Evolutionary conservation across 805 yeast genomes (phyloP), one percentile per base, ranked within the genome.

Genomic region (Sungouiella blattae): DNA sequence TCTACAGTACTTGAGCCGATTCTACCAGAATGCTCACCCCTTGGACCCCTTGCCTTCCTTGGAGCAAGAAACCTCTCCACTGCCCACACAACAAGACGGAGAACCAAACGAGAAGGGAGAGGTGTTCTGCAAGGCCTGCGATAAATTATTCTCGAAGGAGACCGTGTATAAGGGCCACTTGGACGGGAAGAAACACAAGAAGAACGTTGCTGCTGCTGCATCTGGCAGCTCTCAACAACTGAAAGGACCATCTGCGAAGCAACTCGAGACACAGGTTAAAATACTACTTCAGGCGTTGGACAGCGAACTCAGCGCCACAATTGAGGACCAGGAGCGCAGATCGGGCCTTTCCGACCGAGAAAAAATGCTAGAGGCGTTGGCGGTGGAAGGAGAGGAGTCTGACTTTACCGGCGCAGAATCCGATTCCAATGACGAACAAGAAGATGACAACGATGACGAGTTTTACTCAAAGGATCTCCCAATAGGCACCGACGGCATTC

Each of bases 401-500:
- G 71, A 67, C 9, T 70, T 58, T 23, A 71, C 73, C 6, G 55
- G 53, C 28, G 48, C 46, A 6, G 62, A 57, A 15, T 49, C 52
- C 14, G 56, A 56, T 2, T 44, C 49, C 11, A 57, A 48, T 2
- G 50, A 47, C 11, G 58, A 49, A 0, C 33, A 17, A 8, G 65
- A 58, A 5, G 57, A 55, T 22, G 63, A 51, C 6, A 44, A 51
- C 13, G 52, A 54, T 20, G 57, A 51, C 33, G 41, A 41, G 4
- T 47, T 47, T 21, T 71, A 71, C 40, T 78, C 80, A 13, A 63
- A 75, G 37, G 76, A 81, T 37, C 57, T 86, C 36, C 95, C 96
- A 0, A 34, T 86, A 0, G 98, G 95, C 0, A 74, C 85, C 13
- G 97, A 89, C 58, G 97, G 97, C 0, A 74, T 72, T 26, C 97